Conservation (phyloP, 2,329 filamentous ascomycete species). For the Corinectria fuckeliana region DNA sequence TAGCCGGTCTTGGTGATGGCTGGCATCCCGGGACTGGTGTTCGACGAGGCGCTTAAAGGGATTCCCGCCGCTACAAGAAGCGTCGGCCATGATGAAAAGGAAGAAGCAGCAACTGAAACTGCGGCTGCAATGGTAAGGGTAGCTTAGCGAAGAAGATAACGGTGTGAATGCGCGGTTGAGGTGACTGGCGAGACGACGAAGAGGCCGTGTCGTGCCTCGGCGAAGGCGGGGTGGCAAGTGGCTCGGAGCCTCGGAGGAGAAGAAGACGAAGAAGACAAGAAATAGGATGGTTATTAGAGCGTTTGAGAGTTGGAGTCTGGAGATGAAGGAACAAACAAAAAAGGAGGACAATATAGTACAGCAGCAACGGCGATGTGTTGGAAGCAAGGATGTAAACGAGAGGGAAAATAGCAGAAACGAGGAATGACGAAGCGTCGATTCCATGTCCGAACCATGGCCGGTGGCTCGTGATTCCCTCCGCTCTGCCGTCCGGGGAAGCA, state of each 20-base stretch:
- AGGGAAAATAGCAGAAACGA: conserved; percentile 27
- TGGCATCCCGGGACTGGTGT: conserved; percentile 50
- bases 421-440: conserved; percentile 3
- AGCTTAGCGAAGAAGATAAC: too few species aligned
- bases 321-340: not conserved
- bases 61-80: conserved; percentile 50
- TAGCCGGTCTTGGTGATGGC: conserved; percentile 50
- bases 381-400: not conserved
- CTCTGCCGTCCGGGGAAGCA: conserved; percentile 35
- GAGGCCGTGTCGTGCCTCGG: conserved; percentile 28
- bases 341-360: not conserved
- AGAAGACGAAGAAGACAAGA: not conserved
- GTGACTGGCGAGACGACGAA: not conserved
- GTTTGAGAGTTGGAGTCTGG: not conserved
- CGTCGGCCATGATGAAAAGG: conserved; percentile 45
- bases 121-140: not conserved
- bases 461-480: conserved; percentile 36
- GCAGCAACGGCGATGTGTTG: not conserved
- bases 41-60: conserved; percentile 53
- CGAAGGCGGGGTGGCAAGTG: conserved; percentile 10
- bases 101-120: not conserved
- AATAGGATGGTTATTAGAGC: not conserved
- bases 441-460: conserved; percentile 17
- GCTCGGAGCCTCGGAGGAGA: not conserved
- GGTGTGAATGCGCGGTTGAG: not conserved